Base-by-base conservation (phyloP, 192 early-diverging fungal genomes). In the Rhizophagus clarus region DNA sequence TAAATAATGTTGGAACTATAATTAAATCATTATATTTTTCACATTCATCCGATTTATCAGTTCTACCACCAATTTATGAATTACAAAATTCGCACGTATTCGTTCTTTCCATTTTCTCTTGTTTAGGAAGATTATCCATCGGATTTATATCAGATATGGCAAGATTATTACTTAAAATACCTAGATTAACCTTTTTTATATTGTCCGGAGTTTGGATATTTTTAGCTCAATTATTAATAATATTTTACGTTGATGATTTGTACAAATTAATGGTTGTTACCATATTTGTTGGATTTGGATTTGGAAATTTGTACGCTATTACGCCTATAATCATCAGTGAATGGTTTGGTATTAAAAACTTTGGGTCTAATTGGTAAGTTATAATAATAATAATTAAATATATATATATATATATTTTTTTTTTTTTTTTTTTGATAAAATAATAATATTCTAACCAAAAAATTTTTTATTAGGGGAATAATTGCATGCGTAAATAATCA, bases 81-180 rank as follows among this genome's bases (percentile, higher is more conserved):
- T 61, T 85, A 14, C 86, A 87, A 62, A 85, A 84, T 71, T 72
- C 70, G n/a, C 86, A 87, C 29, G 86, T 87, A 17, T 87, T 83
- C 11, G 31, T 83, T 3, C 83, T 87, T 76, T 85, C 84, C 51
- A 42, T 87, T 12, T 82, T 76, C 34, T 87, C 86, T 1, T 87
- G 86, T 74, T 17, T 84, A 45, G 86, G 86, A 34, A 80, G 86
- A 14, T 61, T 87, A 61, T 76, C 81, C 24, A 61, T 80, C 2
- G 86, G 86, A 15, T 12, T 87, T 40, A 61, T 84, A 76, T 87
- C 86, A 4, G 86, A 87, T 77, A 29, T 85, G 5, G 81, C 82
- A 9, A 85, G 82, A 66, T 49, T 68, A 4, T 72, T 80, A 79
- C 82, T 81, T 77, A 81, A 85, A 3, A 26, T 84, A 11, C 62